Percentiles rank a stretch among this genome's conserved stretches.
phyloP scores from a whole-genome alignment of 345 rosid genomes.

The Eucalyptus pauciflora region DNA sequence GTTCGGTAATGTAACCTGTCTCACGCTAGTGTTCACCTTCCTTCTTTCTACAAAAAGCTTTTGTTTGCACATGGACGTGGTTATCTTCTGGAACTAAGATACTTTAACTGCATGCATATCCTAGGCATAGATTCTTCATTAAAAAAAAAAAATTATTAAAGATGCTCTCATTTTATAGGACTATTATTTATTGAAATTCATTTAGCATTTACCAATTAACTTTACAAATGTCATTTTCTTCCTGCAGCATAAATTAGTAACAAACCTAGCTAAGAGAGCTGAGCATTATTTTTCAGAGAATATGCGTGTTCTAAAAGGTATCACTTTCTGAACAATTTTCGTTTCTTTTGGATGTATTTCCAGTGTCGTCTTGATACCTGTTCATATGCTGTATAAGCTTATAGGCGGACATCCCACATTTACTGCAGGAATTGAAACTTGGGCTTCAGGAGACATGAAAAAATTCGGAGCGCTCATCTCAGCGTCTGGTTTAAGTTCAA shows the following conservation, averaged over 20 bases:
- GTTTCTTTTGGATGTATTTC: background rate
- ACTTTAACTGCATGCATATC: background rate
- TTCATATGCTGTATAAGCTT: background rate
- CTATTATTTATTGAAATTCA: background rate
- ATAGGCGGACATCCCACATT: background rate
- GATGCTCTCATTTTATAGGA: background rate
- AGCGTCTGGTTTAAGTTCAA: constrained; percentile 88
- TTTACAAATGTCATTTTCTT: background rate
- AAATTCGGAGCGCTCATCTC: constrained; percentile 74
- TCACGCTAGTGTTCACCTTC: background rate
- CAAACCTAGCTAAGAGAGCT: constrained; percentile 67
- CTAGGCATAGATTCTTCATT: background rate
- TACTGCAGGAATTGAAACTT: constrained; percentile 63
- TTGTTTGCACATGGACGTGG: background rate
- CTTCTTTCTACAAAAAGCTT: background rate
- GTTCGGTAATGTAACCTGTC: background rate
- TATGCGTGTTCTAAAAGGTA: constrained; percentile 69
- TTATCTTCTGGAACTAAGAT: background rate
- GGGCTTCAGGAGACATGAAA: constrained; percentile 64
- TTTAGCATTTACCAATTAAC: background rate
- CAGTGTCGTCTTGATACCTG: background rate
- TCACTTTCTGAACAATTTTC: background rate
- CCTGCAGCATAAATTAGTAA: constrained; percentile 41
- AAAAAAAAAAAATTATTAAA: background rate
- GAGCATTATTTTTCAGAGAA: constrained; percentile 87